Conservation (phyloP, 805 yeast species). For the Kockiozyma suomiensis region DNA sequence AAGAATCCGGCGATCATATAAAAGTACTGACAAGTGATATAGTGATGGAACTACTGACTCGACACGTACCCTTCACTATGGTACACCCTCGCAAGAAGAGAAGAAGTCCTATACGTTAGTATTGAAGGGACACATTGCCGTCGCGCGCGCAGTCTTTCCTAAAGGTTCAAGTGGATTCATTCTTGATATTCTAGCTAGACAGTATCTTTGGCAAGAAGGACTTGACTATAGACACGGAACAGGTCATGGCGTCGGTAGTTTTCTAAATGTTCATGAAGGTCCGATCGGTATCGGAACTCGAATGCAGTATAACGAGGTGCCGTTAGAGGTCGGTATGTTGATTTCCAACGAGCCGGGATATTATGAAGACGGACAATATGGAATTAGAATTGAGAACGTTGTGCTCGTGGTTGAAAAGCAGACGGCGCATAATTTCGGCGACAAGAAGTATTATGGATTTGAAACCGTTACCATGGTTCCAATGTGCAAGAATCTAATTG, state of each 20-base stretch:
- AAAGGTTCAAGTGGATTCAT: slow-evolving; percentile 71
- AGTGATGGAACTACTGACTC: slow-evolving; percentile 94
- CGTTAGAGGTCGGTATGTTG: slow-evolving; percentile 67
- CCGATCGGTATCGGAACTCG: slow-evolving; percentile 79
- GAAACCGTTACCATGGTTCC: slow-evolving; percentile 87
- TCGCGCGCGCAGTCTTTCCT: slow-evolving; percentile 79
- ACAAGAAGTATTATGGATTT: slow-evolving; percentile 63
- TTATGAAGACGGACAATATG: slow-evolving; percentile 86
- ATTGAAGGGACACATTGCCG: slow-evolving; percentile 85
- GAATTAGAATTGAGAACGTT: slow-evolving; percentile 87
- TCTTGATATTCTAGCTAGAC: slow-evolving; percentile 82
- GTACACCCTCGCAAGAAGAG: slow-evolving; percentile 59
- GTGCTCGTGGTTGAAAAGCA: slow-evolving; percentile 55
- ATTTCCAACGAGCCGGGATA: slow-evolving; percentile 94
- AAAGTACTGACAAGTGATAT: not conserved
- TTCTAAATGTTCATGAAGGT: slow-evolving; percentile 89
- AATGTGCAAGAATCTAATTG: slow-evolving; percentile 75
- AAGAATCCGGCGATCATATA: too few relatives aligned
- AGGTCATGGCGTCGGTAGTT: slow-evolving; percentile 96
- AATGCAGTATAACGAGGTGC: slow-evolving; percentile 50
- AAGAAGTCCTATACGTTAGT: slow-evolving; percentile 76
- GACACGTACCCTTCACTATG: slow-evolving; percentile 81
- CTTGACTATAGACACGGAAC: slow-evolving; percentile 92
- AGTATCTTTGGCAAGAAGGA: slow-evolving; percentile 78
- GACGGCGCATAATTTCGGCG: slow-evolving; percentile 53